A percentile compares a stretch with the other conserved stretches of the same genome.
phyloP scores from a whole-genome alignment of 495 filamentous ascomycete species.

The Pyrenula aspistea region DNA sequence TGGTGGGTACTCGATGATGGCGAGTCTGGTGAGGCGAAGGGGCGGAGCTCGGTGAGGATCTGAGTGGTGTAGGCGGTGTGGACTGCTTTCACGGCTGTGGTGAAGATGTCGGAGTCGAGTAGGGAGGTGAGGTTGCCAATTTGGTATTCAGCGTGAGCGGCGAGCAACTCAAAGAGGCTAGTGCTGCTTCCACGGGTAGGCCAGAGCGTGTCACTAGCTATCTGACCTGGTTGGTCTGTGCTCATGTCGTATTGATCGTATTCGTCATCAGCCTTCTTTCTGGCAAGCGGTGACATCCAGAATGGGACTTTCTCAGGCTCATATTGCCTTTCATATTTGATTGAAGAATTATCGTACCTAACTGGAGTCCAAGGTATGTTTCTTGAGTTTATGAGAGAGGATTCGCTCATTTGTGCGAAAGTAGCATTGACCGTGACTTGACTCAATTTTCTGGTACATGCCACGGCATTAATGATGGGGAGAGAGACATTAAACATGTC shows the following conservation, averaged over 20 bases:
- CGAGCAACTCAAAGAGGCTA: neutral
- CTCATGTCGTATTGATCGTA: neutral
- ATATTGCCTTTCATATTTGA: neutral
- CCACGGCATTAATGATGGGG: neutral
- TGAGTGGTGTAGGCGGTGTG: neutral
- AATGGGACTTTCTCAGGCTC: neutral
- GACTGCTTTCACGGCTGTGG: neutral
- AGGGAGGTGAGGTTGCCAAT: neutral
- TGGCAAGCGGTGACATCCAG: neutral
- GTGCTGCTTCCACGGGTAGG: neutral
- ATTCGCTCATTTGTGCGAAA: neutral
- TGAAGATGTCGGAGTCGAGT: neutral
- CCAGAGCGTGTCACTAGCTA: neutral
- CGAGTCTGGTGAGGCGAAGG: neutral
- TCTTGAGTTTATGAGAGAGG: neutral
- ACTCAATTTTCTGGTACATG: neutral
- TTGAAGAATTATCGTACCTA: neutral
- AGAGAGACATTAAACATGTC: neutral
- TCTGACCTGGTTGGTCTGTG: neutral
- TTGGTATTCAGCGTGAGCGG: neutral
- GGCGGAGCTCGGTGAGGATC: neutral
- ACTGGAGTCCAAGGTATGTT: neutral
- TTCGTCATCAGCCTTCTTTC: neutral
- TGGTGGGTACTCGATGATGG: neutral
- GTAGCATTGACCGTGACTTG: neutral